Percentiles rank a stretch among this genome's conserved stretches.
These are phyloP conservation scores for Abortiporus biennis DNA, from an alignment of 1,284 basidiomycete genomes.

Conservation along the genomic window DNA sequence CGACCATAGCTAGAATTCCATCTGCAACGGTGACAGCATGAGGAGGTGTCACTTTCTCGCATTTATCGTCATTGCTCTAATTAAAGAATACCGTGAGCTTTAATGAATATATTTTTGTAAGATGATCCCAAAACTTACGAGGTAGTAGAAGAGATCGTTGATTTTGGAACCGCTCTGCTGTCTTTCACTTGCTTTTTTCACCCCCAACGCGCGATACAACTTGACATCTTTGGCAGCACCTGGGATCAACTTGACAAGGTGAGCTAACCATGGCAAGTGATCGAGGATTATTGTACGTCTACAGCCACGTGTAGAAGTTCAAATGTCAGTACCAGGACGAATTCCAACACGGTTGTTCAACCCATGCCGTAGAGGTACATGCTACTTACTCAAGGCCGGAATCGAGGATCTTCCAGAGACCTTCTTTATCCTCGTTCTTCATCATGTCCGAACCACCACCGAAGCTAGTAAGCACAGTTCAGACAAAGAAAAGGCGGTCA, in stretches of 20 bases:
- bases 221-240: constrained; percentile 9
- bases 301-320: no score
- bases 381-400: constrained; percentile 10
- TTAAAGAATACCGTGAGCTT: constrained; percentile 7
- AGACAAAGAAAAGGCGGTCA: neutral
- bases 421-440: constrained; percentile 14
- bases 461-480: constrained; percentile 7
- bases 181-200: constrained; percentile 4
- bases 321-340: no score
- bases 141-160: constrained; percentile 15
- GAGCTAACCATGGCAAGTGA: constrained; percentile 9
- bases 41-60: constrained; percentile 31
- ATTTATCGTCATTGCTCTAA: constrained; percentile 41
- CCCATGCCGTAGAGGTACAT: neutral
- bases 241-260: constrained; percentile 3
- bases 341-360: neutral
- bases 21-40: constrained; percentile 35
- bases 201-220: constrained; percentile 13
- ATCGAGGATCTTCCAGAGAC: constrained; percentile 11
- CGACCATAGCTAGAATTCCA: constrained; percentile 43
- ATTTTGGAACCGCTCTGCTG: constrained; percentile 7
- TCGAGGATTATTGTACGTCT: constrained; percentile 4
- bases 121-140: constrained; percentile 13
- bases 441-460: constrained; percentile 19
- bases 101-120: neutral